Conservation (phyloP, 2,329 filamentous ascomycete species). For the Aspergillus eucalypticola region DNA sequence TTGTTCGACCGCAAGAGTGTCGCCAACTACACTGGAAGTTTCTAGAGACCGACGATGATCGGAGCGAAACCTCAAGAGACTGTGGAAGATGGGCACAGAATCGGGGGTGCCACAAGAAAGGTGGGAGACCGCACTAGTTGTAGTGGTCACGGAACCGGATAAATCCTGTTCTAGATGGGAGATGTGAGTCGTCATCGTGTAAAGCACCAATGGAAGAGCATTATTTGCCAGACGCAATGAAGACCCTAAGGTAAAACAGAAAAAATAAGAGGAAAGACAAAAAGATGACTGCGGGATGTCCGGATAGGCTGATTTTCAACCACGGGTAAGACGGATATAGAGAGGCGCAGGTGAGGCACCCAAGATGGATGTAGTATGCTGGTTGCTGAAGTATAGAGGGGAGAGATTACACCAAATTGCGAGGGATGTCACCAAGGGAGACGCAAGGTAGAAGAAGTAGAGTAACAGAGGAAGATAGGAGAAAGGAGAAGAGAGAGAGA, state of each 20-base stretch:
- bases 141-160: slow-evolving; percentile 27
- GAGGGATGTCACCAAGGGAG: slow-evolving; percentile 6
- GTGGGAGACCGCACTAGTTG: slow-evolving; percentile 19
- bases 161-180: slow-evolving; percentile 30
- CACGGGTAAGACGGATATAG: slow-evolving; percentile 8
- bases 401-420: background rate
- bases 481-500: slow-evolving; percentile 1
- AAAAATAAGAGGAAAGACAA: background rate
- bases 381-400: background rate
- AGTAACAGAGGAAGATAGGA: background rate
- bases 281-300: background rate
- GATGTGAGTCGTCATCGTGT: slow-evolving; percentile 35
- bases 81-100: slow-evolving; percentile 24
- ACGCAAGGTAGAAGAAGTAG: slow-evolving; percentile 7
- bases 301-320: background rate
- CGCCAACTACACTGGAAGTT: slow-evolving; percentile 19
- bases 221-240: slow-evolving; percentile 13
- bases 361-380: background rate
- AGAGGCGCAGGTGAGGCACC: background rate
- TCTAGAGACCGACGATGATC: slow-evolving; percentile 25
- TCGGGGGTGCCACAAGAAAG: slow-evolving; percentile 24
- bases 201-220: slow-evolving; percentile 18
- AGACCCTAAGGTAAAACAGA: background rate
- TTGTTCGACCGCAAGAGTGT: slow-evolving; percentile 25
- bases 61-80: slow-evolving; percentile 27